phyloP scores from a whole-genome alignment of 2,329 filamentous ascomycete genomes.

The Chrysosporium queenslandicum region DNA sequence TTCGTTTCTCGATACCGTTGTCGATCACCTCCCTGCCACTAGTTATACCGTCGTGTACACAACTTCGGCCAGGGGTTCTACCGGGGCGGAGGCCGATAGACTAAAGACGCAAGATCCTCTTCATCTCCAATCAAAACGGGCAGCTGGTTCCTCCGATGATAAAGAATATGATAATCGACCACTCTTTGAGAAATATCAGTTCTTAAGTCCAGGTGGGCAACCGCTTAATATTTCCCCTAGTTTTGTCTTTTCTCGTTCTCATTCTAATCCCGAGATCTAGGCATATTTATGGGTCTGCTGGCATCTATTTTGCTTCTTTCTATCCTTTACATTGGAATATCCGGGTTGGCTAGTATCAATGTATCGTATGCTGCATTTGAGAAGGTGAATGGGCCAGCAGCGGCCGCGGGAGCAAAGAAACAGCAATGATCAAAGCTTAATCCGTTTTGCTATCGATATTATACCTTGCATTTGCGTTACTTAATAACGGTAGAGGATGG shows the following conservation, averaged over 20 bases:
- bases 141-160: conserved; percentile 35
- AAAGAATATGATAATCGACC: conserved; percentile 26
- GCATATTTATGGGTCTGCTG: conserved; percentile 78
- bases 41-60: conserved; percentile 69
- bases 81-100: conserved; percentile 35
- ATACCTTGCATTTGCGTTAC: not conserved
- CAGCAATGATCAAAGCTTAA: conserved; percentile 31
- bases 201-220: conserved; percentile 70
- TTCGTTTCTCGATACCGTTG: conserved; percentile 33
- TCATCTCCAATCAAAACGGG: conserved; percentile 66
- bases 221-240: not conserved
- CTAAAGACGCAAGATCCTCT: conserved; percentile 46
- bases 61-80: conserved; percentile 47
- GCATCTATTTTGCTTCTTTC: conserved; percentile 60
- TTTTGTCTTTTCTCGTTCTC: not conserved
- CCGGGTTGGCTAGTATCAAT: conserved; percentile 66
- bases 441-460: not conserved
- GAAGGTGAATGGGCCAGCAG: conserved; percentile 84
- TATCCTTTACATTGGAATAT: conserved; percentile 70
- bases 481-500: not conserved
- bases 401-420: conserved; percentile 77
- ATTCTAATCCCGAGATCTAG: conserved; percentile 37
- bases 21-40: conserved; percentile 38
- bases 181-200: conserved; percentile 84
- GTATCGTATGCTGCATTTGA: conserved; percentile 93